Evolutionary conservation across 2,329 filamentous ascomycete genomes (phyloP), one percentile per base, ranked within the genome.

Genomic region (Simplicillium aogashimaense): DNA sequence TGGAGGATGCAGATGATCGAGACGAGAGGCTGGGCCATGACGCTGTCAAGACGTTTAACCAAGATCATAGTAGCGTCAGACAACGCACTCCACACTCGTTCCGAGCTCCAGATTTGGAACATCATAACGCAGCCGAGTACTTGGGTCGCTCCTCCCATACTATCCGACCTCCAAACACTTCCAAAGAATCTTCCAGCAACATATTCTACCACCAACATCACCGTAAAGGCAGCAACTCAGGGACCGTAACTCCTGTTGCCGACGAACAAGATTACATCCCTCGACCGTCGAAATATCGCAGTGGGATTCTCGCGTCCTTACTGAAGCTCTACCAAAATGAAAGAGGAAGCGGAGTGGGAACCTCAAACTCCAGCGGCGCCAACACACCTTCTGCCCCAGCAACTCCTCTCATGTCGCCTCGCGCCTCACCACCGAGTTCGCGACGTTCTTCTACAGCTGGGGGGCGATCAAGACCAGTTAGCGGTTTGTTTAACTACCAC

Each of bases 261-360:
- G 67, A 75, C 34, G 66, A 72, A 16, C 57, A 64, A 35, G 63
- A 66, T 41, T 86, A 85, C 52, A 74, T 85, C 14, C 77, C 81
- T 35, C 69, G 70, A 33, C 84, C 84, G 4, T 62, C 69, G 16
- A 74, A 81, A 46, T 89, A 86, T 55, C 76, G 80, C 37, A 81
- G 80, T 25, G 84, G 86, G 25, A 76, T 90, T 36, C 65, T 94
- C 1, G 79, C 81, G 3, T 81, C 79, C 0, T 64, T 94, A 0
- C 64, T 92, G 37, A 85, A 81, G 56, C 67, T 88, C 9, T 81
- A 86, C 52, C 71, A 77, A 43, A 65, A 75, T 44, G 65, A 68
- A 35, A 55, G 50, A 48, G 50, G 51, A 43, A 37, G 34, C 12
- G 50, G 48, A 43, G 54, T 47, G 42, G 60, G 48, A 47, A 50